Evolutionary conservation across 2,329 filamentous ascomycete genomes (phyloP), one percentile per base, ranked within the genome.

Genomic region (Dendryphion nanum): DNA sequence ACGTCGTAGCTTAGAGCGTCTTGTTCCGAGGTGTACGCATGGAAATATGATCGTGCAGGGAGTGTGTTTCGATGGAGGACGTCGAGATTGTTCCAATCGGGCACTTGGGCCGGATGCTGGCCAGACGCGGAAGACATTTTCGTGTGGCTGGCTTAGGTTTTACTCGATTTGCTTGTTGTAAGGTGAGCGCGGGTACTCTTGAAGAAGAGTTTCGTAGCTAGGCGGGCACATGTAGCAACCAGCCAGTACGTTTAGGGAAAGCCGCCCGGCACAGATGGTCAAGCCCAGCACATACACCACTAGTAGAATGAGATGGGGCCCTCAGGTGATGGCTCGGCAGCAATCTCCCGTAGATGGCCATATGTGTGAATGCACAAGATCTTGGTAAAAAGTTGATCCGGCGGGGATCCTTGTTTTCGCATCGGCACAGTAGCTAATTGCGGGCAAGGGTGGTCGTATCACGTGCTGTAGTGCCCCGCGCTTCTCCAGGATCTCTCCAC

Each of bases 31-130:
- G 69, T 52, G 50, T 77, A 81, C 18, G 77, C 62, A 53, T 75
- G 73, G 53, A 81, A 83, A 48, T 77, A 69, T 33, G 76, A 74
- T 39, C 80, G 72, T 4, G 78, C 74, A 6, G 75, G 66, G 5
- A 83, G 67, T 1, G 76, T 79, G 48, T 81, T 81, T 46, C 73
- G 75, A 55, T 82, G 81, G 13, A 83, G 68, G 19, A 83, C 67
- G 4, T 70, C 54, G 40, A 81, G 69, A 48, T 83, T 83, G 57
- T 72, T 78, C 78, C 79, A 83, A 54, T 83, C 79, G 1, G 78
- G 78, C n/a, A 42, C 30, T 12, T 37, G 41, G 19, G 44, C 41
- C 15, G 58, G 59, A 29, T 35, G 40, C 18, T 31, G 20, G 15
- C 41, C 41, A 26, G 38, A 33, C 6, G 15, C 24, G 17, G 37